phyloP scores from a whole-genome alignment of 2,329 filamentous ascomycete genomes.

The Pseudovirgaria hyperparasitica region DNA sequence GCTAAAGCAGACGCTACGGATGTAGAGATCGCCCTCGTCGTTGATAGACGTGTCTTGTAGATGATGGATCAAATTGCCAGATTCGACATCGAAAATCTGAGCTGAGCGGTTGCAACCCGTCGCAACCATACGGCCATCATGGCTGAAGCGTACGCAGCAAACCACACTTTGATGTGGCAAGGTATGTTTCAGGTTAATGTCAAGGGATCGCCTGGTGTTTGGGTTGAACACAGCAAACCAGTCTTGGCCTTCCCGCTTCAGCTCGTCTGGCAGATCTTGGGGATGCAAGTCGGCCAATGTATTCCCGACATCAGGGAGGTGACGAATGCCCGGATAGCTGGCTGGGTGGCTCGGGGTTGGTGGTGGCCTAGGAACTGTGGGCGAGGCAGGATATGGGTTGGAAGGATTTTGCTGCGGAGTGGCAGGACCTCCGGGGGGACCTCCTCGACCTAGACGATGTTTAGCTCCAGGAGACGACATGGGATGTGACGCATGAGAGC shows the following conservation, averaged over 20 bases:
- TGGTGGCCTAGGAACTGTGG: constrained; percentile 77
- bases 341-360: constrained; percentile 38
- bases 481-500: constrained; percentile 67
- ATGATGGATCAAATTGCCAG: constrained; percentile 76
- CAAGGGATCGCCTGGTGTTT: constrained; percentile 72
- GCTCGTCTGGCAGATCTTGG: constrained; percentile 69
- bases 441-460: constrained; percentile 48
- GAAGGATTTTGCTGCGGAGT: constrained; percentile 88
- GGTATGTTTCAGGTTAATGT: constrained; percentile 89
- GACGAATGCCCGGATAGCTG: constrained; percentile 16
- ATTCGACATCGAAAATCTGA: constrained; percentile 93
- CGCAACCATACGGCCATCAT: constrained; percentile 88
- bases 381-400: constrained; percentile 78
- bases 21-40: constrained; percentile 85
- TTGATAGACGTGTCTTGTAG: constrained; percentile 82
- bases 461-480: constrained; percentile 76
- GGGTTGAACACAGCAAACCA: constrained; percentile 99
- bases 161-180: constrained; percentile 91
- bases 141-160: constrained; percentile 94
- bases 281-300: constrained; percentile 76
- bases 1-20: constrained; percentile 96
- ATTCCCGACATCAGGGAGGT: constrained; percentile 45
- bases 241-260: constrained; percentile 80
- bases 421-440: constrained; percentile 56
- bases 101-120: constrained; percentile 97